A percentile compares a stretch with the other conserved stretches of the same genome.
phyloP scores from a whole-genome alignment of 352 stramenopile genomes.

The Pythium pectinolyticum region DNA sequence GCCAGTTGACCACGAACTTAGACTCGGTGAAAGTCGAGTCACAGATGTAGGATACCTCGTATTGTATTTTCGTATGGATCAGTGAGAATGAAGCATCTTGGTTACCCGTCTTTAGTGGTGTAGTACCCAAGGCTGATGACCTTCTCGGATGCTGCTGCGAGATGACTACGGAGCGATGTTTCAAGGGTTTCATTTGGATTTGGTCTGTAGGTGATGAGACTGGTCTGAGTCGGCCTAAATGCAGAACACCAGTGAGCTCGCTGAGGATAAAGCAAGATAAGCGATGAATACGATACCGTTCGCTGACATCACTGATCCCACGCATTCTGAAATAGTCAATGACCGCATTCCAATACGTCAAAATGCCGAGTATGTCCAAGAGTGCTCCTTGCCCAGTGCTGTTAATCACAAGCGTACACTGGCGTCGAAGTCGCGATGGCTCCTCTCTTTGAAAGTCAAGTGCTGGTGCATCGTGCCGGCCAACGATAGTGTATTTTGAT shows the following conservation, averaged over 20 bases:
- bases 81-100: not conserved
- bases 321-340: not conserved
- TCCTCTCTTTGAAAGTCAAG: not conserved
- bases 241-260: not conserved
- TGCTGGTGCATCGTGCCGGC: not conserved
- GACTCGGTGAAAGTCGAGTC: not conserved
- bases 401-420: not conserved
- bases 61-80: not conserved
- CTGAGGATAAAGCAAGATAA: no score
- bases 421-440: not conserved
- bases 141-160: not conserved
- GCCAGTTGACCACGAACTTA: conserved; percentile 8
- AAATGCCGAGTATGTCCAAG: not conserved
- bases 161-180: not conserved
- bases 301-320: not conserved
- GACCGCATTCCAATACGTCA: not conserved
- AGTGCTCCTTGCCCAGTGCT: no score
- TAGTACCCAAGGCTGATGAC: not conserved
- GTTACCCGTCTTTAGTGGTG: not conserved
- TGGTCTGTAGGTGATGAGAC: no score
- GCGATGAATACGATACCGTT: not conserved
- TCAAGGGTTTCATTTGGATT: no score
- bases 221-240: not conserved
- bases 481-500: not conserved
- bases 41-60: not conserved